Evolutionary conservation across 192 early-diverging fungal species (phyloP).

Genomic region (Backusella morwellensis): DNA sequence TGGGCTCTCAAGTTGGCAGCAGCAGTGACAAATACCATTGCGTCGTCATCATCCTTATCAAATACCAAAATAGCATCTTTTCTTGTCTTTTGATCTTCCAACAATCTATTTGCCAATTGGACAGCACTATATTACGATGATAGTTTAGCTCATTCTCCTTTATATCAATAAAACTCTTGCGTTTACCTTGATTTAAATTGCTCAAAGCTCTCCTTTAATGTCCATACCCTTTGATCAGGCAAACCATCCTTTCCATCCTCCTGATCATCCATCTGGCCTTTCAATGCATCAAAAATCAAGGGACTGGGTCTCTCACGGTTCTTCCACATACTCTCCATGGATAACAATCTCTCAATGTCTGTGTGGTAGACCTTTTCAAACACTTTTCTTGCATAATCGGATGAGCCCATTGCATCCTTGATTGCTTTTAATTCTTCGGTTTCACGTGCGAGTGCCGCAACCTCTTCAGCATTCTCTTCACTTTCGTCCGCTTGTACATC

Average conservation of each 20-base stretch:
- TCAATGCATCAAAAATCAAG: constrained; percentile 55
- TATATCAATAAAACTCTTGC: not conserved
- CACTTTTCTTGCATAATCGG: constrained; percentile 58
- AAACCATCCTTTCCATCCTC: constrained; percentile 24
- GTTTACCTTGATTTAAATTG: constrained; percentile 73
- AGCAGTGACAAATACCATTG: constrained; percentile 93
- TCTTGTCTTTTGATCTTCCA: constrained; percentile 42
- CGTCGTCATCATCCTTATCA: constrained; percentile 94
- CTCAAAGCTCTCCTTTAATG: constrained; percentile 62
- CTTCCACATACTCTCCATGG: constrained; percentile 91
- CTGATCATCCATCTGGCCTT: constrained; percentile 26
- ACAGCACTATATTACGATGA: constrained; percentile 38
- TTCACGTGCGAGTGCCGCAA: constrained; percentile 72
- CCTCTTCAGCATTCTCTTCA: constrained; percentile 55
- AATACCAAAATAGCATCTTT: constrained; percentile 63
- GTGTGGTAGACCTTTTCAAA: constrained; percentile 80
- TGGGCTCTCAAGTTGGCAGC: constrained; percentile 84
- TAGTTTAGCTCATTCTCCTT: not conserved
- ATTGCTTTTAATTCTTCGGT: constrained; percentile 68
- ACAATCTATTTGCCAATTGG: constrained; percentile 48
- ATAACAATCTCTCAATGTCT: constrained; percentile 79
- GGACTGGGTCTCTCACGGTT: constrained; percentile 66
- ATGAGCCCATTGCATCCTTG: constrained; percentile 54
- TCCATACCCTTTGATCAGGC: constrained; percentile 71
- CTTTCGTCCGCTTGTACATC: not conserved